Conservation (phyloP, 2,329 filamentous ascomycete genomes). For the Colletotrichum sp. region DNA sequence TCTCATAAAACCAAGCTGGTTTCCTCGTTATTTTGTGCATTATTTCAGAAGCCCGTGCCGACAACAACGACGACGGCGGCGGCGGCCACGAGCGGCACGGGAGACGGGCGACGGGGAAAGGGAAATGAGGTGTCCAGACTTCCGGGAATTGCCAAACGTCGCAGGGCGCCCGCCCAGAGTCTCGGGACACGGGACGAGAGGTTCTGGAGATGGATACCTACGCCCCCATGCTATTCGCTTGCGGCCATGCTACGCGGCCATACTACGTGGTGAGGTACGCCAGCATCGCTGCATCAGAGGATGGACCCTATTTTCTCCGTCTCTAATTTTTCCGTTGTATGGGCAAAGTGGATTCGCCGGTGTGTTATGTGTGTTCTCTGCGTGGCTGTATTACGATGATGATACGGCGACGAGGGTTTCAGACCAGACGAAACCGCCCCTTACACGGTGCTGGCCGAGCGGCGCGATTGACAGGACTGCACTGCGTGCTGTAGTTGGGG, state of each 20-base stretch:
- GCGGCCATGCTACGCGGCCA: not conserved
- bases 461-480: not conserved
- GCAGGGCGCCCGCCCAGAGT: not conserved
- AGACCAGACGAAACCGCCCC: constrained; percentile 2
- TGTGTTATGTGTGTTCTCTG: not conserved
- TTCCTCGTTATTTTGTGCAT: not conserved
- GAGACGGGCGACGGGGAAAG: not conserved
- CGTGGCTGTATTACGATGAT: constrained; percentile 10
- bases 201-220: not conserved
- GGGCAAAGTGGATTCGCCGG: not conserved
- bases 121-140: not conserved
- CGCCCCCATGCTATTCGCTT: not conserved
- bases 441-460: not conserved
- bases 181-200: not conserved
- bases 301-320: not conserved
- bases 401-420: constrained; percentile 17
- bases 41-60: not conserved
- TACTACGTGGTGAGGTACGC: not conserved
- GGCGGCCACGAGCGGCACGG: not conserved
- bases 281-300: not conserved
- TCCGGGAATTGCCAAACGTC: not conserved
- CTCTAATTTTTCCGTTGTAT: not conserved
- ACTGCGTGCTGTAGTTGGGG: not conserved
- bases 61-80: not conserved
- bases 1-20: not conserved